phyloP scores from a whole-genome alignment of 371 early-diverging fungal species.

The Batkoa obscura region DNA sequence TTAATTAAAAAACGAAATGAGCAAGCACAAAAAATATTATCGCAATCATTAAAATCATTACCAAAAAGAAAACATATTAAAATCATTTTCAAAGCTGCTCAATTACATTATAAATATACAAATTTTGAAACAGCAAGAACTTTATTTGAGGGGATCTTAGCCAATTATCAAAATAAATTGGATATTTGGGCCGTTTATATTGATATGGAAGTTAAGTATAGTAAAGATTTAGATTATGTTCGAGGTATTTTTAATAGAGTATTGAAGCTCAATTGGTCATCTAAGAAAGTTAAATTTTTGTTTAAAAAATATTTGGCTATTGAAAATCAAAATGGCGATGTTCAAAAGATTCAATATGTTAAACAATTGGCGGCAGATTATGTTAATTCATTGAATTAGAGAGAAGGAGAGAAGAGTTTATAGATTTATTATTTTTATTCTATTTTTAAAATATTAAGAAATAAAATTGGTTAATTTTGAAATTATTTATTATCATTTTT shows the following conservation, averaged over 20 bases:
- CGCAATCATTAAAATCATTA: constrained; percentile 52
- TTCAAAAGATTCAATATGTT: constrained; percentile 60
- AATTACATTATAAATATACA: constrained; percentile 84
- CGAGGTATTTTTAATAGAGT: constrained; percentile 81
- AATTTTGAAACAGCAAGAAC: constrained; percentile 90
- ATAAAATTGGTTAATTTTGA: background rate
- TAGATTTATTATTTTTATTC: background rate
- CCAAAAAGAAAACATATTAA: constrained; percentile 60
- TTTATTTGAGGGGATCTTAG: constrained; percentile 82
- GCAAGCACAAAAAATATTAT: constrained; percentile 29
- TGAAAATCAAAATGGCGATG: constrained; percentile 70
- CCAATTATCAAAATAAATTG: constrained; percentile 75
- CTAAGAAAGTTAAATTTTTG: constrained; percentile 94
- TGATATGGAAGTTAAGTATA: constrained; percentile 78
- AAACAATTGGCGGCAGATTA: constrained; percentile 70
- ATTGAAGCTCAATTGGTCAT: constrained; percentile 57
- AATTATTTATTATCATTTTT: background rate
- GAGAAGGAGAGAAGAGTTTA: too few species aligned
- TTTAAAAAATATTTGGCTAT: constrained; percentile 92
- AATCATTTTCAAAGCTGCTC: constrained; percentile 74
- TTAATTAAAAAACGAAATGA: constrained; percentile 48
- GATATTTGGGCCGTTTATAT: constrained; percentile 91
- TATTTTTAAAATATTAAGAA: background rate
- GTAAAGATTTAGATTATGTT: constrained; percentile 10
- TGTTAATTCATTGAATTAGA: constrained; percentile 36